Evolutionary conservation across 2,329 filamentous ascomycete genomes (phyloP).

Genomic region (Colletotrichum tofieldiae): DNA sequence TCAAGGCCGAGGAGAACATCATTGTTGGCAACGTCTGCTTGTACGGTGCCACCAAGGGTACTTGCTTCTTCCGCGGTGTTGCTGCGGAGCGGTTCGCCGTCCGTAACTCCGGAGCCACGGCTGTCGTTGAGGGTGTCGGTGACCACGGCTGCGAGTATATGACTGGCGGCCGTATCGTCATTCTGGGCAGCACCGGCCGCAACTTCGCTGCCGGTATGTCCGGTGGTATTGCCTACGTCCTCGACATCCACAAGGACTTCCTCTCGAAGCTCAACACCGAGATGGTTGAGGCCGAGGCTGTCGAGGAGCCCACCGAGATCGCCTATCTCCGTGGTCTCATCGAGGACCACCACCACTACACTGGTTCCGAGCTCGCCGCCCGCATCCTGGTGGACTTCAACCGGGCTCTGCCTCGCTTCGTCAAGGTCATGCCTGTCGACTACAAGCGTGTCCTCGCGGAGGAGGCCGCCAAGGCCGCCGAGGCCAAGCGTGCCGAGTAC

Average conservation of each 20-base stretch:
- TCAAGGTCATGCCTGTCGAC: conserved; percentile 94
- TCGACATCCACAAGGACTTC: conserved; percentile 93
- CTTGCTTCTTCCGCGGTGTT: conserved; percentile 96
- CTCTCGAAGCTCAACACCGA: conserved; percentile 94
- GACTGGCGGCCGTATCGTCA: conserved; percentile 92
- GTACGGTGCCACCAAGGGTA: conserved; percentile 92
- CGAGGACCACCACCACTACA: conserved; percentile 98
- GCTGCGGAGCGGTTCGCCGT: conserved; percentile 97
- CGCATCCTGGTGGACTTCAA: conserved; percentile 96
- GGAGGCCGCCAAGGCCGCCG: conserved; percentile 87
- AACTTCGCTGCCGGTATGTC: conserved; percentile 99
- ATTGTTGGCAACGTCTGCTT: conserved; percentile 95
- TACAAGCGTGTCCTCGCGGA: conserved; percentile 95
- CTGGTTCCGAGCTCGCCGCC: conserved; percentile 93
- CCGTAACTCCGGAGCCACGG: conserved; percentile 94
- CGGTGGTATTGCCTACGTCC: conserved; percentile 94
- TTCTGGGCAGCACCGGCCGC: conserved; percentile 90
- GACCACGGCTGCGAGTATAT: conserved; percentile 99
- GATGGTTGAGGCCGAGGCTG: conserved; percentile 91
- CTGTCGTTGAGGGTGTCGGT: conserved; percentile 96
- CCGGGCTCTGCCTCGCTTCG: conserved; percentile 88
- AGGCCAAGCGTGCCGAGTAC: conserved; percentile 88
- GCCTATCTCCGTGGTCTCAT: conserved; percentile 92
- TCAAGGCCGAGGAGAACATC: conserved; percentile 97
- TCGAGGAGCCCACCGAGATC: conserved; percentile 91